These are phyloP conservation scores for Plasmodiophora brassicae DNA, from an alignment of 208 protist genomes.

Conservation along the genomic window DNA sequence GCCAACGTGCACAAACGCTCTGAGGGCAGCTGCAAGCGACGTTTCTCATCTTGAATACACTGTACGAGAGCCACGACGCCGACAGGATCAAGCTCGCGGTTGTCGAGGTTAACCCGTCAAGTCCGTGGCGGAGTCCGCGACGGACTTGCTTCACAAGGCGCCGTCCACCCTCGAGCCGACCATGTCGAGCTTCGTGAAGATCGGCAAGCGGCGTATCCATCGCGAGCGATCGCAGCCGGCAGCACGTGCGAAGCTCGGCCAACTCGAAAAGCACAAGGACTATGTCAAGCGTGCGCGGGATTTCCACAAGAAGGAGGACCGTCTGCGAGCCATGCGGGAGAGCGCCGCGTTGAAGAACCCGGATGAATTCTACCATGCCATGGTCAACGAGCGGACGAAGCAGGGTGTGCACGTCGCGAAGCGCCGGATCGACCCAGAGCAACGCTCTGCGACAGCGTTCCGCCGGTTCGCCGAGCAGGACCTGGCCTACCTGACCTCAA, in stretches of 20 bases:
- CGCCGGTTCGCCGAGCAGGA: neutral
- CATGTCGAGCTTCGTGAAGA: neutral
- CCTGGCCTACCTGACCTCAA: neutral
- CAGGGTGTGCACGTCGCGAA: neutral
- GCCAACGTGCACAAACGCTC: no score
- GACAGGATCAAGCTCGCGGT: no score
- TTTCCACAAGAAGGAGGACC: constrained; percentile 68
- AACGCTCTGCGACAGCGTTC: neutral
- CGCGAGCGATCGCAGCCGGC: constrained; percentile 74
- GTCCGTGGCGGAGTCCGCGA: no score
- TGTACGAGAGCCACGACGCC: no score
- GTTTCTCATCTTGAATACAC: no score
- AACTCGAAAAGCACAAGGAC: constrained; percentile 85
- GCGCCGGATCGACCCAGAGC: neutral
- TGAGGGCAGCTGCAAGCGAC: no score
- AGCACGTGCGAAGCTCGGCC: constrained; percentile 70
- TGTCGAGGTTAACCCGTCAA: no score
- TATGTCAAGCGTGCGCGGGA: constrained; percentile 73
- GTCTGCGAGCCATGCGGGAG: constrained; percentile 70
- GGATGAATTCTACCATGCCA: constrained; percentile 83
- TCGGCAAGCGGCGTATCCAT: constrained; percentile 29
- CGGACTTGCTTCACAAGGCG: no score
- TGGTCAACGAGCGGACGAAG: constrained; percentile 60
- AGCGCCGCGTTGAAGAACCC: constrained; percentile 78
- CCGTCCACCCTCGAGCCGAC: no score